Conservation (phyloP, 495 filamentous ascomycete species). For the Penicillium chermesinum region DNA sequence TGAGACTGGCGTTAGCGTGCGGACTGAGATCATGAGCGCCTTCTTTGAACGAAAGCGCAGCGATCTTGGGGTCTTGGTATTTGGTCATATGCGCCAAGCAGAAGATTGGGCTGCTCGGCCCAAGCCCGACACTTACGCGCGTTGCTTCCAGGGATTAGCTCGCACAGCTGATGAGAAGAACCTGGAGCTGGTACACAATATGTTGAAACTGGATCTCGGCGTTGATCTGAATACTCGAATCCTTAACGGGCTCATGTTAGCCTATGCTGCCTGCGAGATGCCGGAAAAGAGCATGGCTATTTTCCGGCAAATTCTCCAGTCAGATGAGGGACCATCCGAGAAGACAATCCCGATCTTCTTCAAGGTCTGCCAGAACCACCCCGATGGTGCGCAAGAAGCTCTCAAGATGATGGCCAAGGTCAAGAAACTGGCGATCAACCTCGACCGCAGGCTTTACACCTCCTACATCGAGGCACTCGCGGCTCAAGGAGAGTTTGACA, state of each 20-base stretch:
- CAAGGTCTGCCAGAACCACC: constrained; percentile 61
- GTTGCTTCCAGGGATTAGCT: constrained; percentile 72
- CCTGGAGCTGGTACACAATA: constrained; percentile 74
- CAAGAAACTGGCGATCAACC: constrained; percentile 64
- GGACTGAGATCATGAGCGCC: constrained; percentile 69
- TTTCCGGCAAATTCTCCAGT: constrained; percentile 74
- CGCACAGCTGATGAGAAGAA: constrained; percentile 56
- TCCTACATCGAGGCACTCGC: constrained; percentile 72
- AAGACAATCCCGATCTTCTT: constrained; percentile 73
- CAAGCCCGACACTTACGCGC: constrained; percentile 65
- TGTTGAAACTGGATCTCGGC: constrained; percentile 81
- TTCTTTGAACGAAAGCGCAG: constrained; percentile 73
- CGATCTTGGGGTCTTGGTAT: constrained; percentile 79
- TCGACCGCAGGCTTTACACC: constrained; percentile 65
- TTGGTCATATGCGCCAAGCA: constrained; percentile 82
- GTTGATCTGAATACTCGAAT: constrained; percentile 72
- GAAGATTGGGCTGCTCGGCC: constrained; percentile 53
- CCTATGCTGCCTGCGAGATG: constrained; percentile 63
- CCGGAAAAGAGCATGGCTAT: constrained; percentile 62
- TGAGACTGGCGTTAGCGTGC: constrained; percentile 56
- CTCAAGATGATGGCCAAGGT: constrained; percentile 70
- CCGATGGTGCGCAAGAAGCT: constrained; percentile 59
- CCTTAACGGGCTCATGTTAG: constrained; percentile 80
- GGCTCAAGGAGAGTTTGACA: constrained; percentile 59
- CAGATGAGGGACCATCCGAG: constrained; percentile 76